A percentile compares a stretch with the other conserved stretches of the same genome.
Conservation (phyloP, 306 rosid species). For the Coriaria nepalensis region DNA sequence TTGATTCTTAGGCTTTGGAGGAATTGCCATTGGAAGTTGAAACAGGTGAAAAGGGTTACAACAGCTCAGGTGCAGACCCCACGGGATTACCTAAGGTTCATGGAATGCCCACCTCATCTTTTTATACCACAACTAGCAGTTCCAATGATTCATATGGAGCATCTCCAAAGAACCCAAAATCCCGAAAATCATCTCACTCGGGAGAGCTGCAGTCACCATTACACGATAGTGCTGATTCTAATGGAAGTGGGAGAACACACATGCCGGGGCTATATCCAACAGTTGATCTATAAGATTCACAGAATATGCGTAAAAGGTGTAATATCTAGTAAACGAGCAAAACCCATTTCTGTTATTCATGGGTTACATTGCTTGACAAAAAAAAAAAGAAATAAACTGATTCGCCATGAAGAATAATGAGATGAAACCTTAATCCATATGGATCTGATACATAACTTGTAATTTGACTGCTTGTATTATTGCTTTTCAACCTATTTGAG, state of each 20-base stretch:
- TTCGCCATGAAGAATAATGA: not conserved
- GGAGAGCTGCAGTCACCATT: slow-evolving; percentile 77
- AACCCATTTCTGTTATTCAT: not conserved
- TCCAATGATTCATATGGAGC: slow-evolving; percentile 44
- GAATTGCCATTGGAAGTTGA: slow-evolving; percentile 92
- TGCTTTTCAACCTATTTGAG: no score
- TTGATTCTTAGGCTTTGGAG: slow-evolving; percentile 58
- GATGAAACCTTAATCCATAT: no score
- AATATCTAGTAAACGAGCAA: not conserved
- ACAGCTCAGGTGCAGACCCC: slow-evolving; percentile 38
- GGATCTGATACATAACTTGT: no score
- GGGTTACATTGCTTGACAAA: not conserved
- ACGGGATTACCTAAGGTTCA: slow-evolving; percentile 81
- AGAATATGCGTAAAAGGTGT: no score
- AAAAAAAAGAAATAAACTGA: no score
- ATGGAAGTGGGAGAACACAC: slow-evolving; percentile 44
- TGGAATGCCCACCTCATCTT: slow-evolving; percentile 58
- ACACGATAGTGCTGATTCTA: slow-evolving; percentile 55
- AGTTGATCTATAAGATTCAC: slow-evolving; percentile 28
- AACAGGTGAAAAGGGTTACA: slow-evolving; percentile 73
- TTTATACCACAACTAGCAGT: slow-evolving; percentile 55
- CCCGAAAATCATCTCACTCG: slow-evolving; percentile 77
- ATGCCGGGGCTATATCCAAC: slow-evolving; percentile 52
- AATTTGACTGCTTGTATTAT: no score
- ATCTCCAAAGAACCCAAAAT: slow-evolving; percentile 58